These are phyloP conservation scores for Atractiella rhizophila DNA, from an alignment of 768 basidiomycete genomes.

Conservation along the genomic window DNA sequence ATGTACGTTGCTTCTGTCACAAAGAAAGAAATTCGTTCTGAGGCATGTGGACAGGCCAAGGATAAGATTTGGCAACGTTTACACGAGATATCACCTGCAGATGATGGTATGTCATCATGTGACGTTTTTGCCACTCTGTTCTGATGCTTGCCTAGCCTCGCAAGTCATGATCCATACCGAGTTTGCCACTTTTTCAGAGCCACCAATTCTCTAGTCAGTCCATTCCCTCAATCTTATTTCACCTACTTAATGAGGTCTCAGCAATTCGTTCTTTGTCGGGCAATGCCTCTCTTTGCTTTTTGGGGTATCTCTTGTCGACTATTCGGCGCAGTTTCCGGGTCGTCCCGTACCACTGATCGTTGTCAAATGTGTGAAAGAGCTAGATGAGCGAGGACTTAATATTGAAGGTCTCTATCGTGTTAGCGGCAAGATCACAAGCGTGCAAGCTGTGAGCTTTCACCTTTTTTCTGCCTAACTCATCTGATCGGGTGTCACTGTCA, in stretches of 20 bases:
- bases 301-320: slow-evolving; percentile 14
- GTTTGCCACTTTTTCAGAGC: too few species aligned
- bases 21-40: too few species aligned
- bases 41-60: too few species aligned
- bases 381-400: slow-evolving; percentile 12
- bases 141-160: too few species aligned
- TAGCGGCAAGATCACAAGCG: slow-evolving; percentile 1
- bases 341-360: neutral
- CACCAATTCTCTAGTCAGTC: too few species aligned
- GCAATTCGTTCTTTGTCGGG: slow-evolving; percentile 12
- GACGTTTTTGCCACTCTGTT: too few species aligned
- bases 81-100: too few species aligned
- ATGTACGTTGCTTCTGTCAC: too few species aligned
- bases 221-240: neutral
- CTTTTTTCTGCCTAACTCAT: neutral
- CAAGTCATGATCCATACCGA: too few species aligned
- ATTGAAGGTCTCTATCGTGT: slow-evolving; percentile 17
- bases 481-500: slow-evolving; percentile 11
- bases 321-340: slow-evolving; percentile 5
- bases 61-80: too few species aligned
- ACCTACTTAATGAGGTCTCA: neutral
- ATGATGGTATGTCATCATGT: too few species aligned
- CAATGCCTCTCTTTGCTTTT: slow-evolving; percentile 14
- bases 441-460: neutral
- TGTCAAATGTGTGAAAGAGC: slow-evolving; percentile 1